Base-by-base conservation (phyloP, 768 basidiomycete species). In the Mycena alexandri region DNA sequence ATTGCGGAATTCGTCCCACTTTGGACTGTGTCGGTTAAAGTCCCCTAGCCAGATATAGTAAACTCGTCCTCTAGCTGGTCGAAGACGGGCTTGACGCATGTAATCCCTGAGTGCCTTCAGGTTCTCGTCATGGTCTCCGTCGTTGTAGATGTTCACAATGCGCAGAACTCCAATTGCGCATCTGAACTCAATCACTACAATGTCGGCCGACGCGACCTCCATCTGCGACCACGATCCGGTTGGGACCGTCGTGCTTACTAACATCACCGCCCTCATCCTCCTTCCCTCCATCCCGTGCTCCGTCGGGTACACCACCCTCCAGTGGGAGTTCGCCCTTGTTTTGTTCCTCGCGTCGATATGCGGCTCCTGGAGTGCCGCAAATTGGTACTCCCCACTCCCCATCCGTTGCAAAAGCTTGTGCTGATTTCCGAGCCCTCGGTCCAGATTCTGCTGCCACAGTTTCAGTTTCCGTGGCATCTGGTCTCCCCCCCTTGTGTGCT, bases 141-240 rank as follows among this genome's bases (percentile, higher is more conserved):
- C 74, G 41, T 79, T 79, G 72, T 84, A 84, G 7, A 83, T 66
- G 69, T 83, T 83, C 75, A 81, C 73, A 0, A 83, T 73, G 2
- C 59, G 57, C 29, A 81, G 9, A 2, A 21, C 58, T 1, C 73
- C 72, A 2, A 55, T 43, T 8, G n/a, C 36, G 6, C 70, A 72
- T 4, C 46, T 22, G 2, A 81, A 19, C n/a, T 70, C 63, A 0
- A 79, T 67, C 0, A 66, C 77, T 2, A 58, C 56, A 8, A 58
- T 29, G 19, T 58, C 44, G 7, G n/a, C 17, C 21, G 43, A 58
- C 5, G 73, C 72, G 10, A 81, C 57, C 50, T 81, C 19, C 1
- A 58, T 34, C 33, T 58, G 56, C 29, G 56, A 58, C 56, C 56
- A 58, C 14, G 33, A 4, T 13, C 46, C 25, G 9, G 56, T 47